Conservation (phyloP, 495 filamentous ascomycete species). For the Trichoderma gamsii region DNA sequence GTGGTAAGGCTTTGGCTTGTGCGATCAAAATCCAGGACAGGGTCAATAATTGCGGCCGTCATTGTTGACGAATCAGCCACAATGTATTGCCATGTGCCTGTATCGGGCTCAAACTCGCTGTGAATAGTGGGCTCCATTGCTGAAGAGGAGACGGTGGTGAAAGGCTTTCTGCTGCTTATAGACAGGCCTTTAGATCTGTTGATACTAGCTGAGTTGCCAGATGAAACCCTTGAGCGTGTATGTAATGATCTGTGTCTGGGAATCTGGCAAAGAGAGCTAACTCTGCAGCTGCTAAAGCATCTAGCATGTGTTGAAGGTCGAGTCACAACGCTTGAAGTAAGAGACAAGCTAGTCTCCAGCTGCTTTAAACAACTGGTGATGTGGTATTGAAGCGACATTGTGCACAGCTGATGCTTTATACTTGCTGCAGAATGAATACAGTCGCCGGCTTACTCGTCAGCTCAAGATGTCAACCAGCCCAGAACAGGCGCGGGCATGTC, state of each 20-base stretch:
- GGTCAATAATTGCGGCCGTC: constrained; percentile 50
- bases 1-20: constrained; percentile 42
- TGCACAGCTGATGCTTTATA: background rate
- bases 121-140: constrained; percentile 26
- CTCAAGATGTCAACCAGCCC: background rate
- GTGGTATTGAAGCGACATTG: background rate
- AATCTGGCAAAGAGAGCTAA: background rate
- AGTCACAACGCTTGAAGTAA: background rate
- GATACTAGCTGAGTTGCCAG: background rate
- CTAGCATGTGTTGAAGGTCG: background rate
- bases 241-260: background rate
- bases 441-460: background rate
- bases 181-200: background rate
- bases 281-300: background rate
- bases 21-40: constrained; percentile 53
- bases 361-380: background rate
- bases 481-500: background rate
- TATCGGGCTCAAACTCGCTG: constrained; percentile 36
- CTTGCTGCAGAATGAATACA: background rate
- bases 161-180: background rate
- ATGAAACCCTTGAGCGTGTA: background rate
- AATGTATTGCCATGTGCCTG: constrained; percentile 59
- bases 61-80: constrained; percentile 45
- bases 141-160: background rate
- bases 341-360: background rate